Conservation (phyloP, 2,329 filamentous ascomycete species). For the Alternaria triticimaculans region DNA sequence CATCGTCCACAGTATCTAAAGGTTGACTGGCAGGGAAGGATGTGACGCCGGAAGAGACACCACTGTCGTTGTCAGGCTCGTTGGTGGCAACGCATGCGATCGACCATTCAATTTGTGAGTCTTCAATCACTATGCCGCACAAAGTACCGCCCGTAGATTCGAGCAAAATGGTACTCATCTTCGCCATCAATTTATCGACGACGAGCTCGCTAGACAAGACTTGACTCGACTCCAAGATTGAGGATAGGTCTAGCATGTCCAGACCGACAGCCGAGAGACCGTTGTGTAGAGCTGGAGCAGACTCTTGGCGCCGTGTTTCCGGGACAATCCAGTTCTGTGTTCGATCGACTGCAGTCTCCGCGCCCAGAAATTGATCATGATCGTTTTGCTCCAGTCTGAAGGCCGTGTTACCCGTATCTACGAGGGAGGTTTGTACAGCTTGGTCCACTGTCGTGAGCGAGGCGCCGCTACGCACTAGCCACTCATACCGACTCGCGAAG, state of each 20-base stretch:
- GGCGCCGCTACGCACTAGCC: slow-evolving; percentile 69
- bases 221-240: slow-evolving; percentile 79
- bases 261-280: slow-evolving; percentile 71
- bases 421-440: slow-evolving; percentile 73
- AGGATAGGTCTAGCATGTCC: slow-evolving; percentile 82
- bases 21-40: slow-evolving; percentile 71
- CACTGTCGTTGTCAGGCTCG: slow-evolving; percentile 53
- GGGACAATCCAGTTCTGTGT: slow-evolving; percentile 57
- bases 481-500: slow-evolving; percentile 71
- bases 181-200: slow-evolving; percentile 76
- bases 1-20: slow-evolving; percentile 66
- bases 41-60: slow-evolving; percentile 59
- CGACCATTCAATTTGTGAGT: slow-evolving; percentile 70
- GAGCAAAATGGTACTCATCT: slow-evolving; percentile 81
- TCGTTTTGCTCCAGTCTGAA: slow-evolving; percentile 55
- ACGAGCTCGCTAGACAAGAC: slow-evolving; percentile 80
- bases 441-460: slow-evolving; percentile 67
- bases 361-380: slow-evolving; percentile 47
- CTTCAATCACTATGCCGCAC: slow-evolving; percentile 76
- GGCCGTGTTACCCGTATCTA: slow-evolving; percentile 52
- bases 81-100: slow-evolving; percentile 77
- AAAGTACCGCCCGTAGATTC: slow-evolving; percentile 78
- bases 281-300: slow-evolving; percentile 62
- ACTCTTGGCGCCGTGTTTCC: slow-evolving; percentile 49
- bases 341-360: slow-evolving; percentile 52